Evolutionary conservation across 306 rosid genomes (phyloP).

Genomic region (Calophaca sinica): DNA sequence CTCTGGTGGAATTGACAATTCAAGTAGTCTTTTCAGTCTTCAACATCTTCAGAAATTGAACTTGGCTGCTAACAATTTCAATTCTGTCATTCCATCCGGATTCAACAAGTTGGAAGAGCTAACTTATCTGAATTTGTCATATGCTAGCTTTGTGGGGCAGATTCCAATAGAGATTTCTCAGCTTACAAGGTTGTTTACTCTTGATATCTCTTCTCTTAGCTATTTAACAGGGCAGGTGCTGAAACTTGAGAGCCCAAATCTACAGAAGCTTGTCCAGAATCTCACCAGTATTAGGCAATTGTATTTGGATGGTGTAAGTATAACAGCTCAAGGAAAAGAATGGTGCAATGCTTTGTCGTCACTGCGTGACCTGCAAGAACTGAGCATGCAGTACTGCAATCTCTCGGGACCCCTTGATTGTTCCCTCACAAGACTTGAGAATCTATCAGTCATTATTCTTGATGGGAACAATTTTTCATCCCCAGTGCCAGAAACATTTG

Average conservation of each 20-base stretch:
- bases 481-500: constrained; percentile 45
- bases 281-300: constrained; percentile 49
- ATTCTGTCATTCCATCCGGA: constrained; percentile 44
- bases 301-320: constrained; percentile 58
- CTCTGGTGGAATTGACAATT: constrained; percentile 41
- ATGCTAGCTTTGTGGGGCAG: constrained; percentile 51
- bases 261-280: constrained; percentile 42
- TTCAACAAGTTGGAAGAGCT: constrained; percentile 49
- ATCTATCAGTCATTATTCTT: constrained; percentile 44
- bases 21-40: constrained; percentile 47
- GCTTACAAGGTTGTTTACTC: constrained; percentile 53
- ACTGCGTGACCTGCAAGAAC: constrained; percentile 29
- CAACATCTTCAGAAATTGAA: constrained; percentile 45
- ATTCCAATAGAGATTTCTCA: constrained; percentile 54
- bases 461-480: constrained; percentile 44
- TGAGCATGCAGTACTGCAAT: constrained; percentile 33
- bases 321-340: constrained; percentile 49
- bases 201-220: constrained; percentile 45
- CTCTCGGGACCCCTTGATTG: constrained; percentile 52
- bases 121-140: constrained; percentile 45
- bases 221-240: background rate
- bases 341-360: constrained; percentile 53
- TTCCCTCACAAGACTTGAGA: constrained; percentile 31
- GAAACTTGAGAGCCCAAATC: constrained; percentile 50
- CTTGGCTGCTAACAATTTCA: constrained; percentile 42